These are phyloP conservation scores for Chlorokybus atmophyticus DNA, from an alignment of 139 green algal species.

Conservation along the genomic window DNA sequence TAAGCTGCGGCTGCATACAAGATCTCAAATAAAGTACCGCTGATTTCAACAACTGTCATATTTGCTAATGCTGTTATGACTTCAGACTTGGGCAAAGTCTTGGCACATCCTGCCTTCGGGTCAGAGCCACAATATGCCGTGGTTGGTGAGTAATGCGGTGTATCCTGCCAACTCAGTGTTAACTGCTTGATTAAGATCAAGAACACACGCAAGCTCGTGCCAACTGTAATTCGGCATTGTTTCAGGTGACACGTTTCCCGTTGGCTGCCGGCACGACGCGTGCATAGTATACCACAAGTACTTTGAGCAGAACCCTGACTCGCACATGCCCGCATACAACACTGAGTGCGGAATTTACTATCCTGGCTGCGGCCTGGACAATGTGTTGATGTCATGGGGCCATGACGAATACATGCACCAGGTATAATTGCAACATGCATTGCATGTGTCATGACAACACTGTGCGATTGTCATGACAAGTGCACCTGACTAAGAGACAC, in stretches of 20 bases:
- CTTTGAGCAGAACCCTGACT: conserved; percentile 61
- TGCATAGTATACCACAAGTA: conserved; percentile 41
- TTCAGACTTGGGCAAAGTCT: conserved; percentile 61
- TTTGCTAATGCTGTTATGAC: too few relatives aligned
- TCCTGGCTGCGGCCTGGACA: conserved; percentile 33
- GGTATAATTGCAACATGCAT: conserved; percentile 29
- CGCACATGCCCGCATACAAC: conserved; percentile 41
- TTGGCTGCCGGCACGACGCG: conserved; percentile 50
- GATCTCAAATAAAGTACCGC: too few relatives aligned
- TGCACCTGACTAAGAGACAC: not conserved
- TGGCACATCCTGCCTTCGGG: conserved; percentile 58
- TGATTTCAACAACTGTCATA: too few relatives aligned
- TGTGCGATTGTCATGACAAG: not conserved
- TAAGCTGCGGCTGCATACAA: too few relatives aligned
- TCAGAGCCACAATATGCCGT: conserved; percentile 69
- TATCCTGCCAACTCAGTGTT: too few relatives aligned
- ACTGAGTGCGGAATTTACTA: conserved; percentile 47
- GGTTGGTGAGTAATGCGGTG: conserved; percentile 33
- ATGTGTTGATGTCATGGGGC: conserved; percentile 53
- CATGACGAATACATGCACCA: conserved; percentile 73
- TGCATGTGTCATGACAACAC: not conserved
- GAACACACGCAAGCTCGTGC: not conserved
- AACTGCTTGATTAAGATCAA: not conserved
- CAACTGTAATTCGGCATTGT: not conserved
- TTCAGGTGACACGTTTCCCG: conserved; percentile 57